Evolutionary conservation across 306 rosid species (phyloP).

Genomic region (Vigna hirtella): DNA sequence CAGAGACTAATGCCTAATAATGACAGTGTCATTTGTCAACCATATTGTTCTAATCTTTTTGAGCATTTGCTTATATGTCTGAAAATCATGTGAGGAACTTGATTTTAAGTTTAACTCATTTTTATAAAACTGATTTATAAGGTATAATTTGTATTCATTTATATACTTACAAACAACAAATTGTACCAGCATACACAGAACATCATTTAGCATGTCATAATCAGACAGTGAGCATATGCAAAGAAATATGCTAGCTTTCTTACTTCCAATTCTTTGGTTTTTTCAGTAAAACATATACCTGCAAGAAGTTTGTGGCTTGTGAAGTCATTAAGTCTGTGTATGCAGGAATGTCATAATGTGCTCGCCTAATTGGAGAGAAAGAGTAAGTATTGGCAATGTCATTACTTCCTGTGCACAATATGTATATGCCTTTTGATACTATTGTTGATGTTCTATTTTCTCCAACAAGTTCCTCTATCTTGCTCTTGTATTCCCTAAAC

Average conservation of each 20-base stretch:
- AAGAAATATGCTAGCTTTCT: neutral
- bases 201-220: too few species aligned
- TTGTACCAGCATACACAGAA: too few species aligned
- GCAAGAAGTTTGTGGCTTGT: constrained; percentile 57
- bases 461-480: constrained; percentile 55
- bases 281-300: constrained; percentile 50
- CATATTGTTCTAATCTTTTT: too few species aligned
- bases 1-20: neutral
- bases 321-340: constrained; percentile 67
- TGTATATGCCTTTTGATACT: constrained; percentile 60
- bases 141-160: too few species aligned
- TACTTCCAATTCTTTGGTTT: neutral
- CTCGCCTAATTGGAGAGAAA: constrained; percentile 36
- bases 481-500: constrained; percentile 61
- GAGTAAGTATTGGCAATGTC: constrained; percentile 72
- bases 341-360: constrained; percentile 48
- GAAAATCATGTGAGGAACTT: neutral
- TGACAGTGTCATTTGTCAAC: neutral
- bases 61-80: neutral
- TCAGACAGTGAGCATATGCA: neutral
- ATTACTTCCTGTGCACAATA: constrained; percentile 62
- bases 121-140: too few species aligned
- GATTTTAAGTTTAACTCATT: too few species aligned
- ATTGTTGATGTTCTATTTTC: constrained; percentile 44
- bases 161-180: too few species aligned